phyloP scores from a whole-genome alignment of 345 rosid species.

The Pistacia integerrima region DNA sequence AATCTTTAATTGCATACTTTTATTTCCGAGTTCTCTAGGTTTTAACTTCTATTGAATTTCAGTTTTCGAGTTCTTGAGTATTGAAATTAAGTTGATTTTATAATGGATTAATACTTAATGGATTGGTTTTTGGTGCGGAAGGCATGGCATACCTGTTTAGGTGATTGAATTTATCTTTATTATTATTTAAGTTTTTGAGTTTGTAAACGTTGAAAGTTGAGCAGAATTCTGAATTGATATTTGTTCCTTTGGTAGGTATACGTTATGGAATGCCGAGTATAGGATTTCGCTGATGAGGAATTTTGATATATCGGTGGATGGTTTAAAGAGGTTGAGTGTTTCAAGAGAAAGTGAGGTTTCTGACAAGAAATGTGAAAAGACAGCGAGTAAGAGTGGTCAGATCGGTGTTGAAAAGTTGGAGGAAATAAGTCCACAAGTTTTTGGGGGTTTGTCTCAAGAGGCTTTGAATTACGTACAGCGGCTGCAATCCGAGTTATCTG shows the following conservation, averaged over 20 bases:
- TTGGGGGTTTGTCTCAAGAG: conserved; percentile 69
- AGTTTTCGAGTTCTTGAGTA: background rate
- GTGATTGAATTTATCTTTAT: no score
- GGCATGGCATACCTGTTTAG: background rate
- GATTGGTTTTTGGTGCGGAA: background rate
- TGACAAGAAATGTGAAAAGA: conserved; percentile 34
- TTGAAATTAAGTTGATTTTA: background rate
- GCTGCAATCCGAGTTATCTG: conserved; percentile 63
- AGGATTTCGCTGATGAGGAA: conserved; percentile 74
- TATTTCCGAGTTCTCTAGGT: background rate
- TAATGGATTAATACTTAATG: background rate
- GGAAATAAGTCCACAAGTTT: conserved; percentile 51
- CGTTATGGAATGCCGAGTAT: conserved; percentile 94
- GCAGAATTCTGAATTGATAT: background rate
- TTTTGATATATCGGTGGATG: conserved; percentile 48
- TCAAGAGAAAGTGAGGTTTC: conserved; percentile 24
- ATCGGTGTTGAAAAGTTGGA: conserved; percentile 44
- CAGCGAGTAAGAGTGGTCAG: conserved; percentile 29
- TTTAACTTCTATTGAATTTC: background rate
- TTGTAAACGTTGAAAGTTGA: background rate
- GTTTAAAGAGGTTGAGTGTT: conserved; percentile 25
- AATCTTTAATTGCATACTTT: background rate
- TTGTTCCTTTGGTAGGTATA: conserved; percentile 52
- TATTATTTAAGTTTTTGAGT: background rate
- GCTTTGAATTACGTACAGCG: conserved; percentile 63